phyloP scores from a whole-genome alignment of 2,329 filamentous ascomycete genomes.

The Talaromyces verruculosus region DNA sequence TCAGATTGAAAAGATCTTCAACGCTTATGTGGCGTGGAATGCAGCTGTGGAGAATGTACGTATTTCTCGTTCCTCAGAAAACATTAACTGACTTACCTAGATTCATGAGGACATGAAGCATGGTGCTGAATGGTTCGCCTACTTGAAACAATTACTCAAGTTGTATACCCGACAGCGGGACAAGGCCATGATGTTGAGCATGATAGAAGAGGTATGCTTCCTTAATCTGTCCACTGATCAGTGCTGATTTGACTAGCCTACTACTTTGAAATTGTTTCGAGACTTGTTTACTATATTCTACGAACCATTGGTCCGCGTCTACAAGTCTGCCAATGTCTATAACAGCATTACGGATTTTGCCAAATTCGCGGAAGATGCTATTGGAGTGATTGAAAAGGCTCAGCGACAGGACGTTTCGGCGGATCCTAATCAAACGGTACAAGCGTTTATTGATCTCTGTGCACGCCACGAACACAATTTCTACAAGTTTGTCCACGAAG shows the following conservation, averaged over 20 bases:
- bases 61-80: conserved; percentile 12
- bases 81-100: conserved; percentile 27
- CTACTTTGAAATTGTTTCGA: conserved; percentile 92
- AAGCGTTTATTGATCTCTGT: conserved; percentile 96
- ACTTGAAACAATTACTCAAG: conserved; percentile 92
- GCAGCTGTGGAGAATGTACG: conserved; percentile 80
- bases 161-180: conserved; percentile 86
- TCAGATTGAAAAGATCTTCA: conserved; percentile 83
- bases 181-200: conserved; percentile 93
- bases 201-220: conserved; percentile 73
- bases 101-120: conserved; percentile 83
- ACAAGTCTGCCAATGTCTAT: conserved; percentile 98
- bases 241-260: conserved; percentile 56
- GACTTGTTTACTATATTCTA: conserved; percentile 99
- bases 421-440: conserved; percentile 96
- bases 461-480: conserved; percentile 93
- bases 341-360: conserved; percentile 96
- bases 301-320: conserved; percentile 92
- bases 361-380: conserved; percentile 87
- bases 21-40: conserved; percentile 95
- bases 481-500: conserved; percentile 98
- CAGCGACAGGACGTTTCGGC: conserved; percentile 79
- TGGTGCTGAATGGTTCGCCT: conserved; percentile 87
- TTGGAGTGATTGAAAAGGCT: conserved; percentile 70
- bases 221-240: neutral